Evolutionary conservation across 129 eudicot species (phyloP).

Genomic region (Helianthus annuus): DNA sequence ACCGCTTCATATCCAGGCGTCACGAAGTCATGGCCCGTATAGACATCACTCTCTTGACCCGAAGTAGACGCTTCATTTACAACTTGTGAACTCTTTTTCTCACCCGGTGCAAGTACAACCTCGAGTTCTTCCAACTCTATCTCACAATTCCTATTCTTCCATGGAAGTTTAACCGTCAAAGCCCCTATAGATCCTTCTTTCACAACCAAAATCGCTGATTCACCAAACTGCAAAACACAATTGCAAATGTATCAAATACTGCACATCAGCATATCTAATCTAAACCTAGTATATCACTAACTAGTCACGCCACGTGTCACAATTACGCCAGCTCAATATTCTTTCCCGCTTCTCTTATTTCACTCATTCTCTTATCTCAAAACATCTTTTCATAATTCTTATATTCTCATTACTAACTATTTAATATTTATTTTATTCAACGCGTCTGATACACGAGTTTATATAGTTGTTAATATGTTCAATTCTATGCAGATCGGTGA

Average conservation of each 20-base stretch:
- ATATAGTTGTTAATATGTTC: too few species aligned
- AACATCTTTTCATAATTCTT: too few species aligned
- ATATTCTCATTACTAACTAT: too few species aligned
- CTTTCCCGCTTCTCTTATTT: too few species aligned
- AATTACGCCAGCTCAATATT: too few species aligned
- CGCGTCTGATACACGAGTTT: too few species aligned
- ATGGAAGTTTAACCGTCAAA: conserved; percentile 62
- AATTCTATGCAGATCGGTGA: too few species aligned
- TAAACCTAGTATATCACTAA: too few species aligned
- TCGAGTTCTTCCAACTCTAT: conserved; percentile 91
- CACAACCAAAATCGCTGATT: conserved; percentile 52
- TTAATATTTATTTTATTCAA: too few species aligned
- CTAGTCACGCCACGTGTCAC: too few species aligned
- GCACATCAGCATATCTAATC: too few species aligned
- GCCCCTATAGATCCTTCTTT: conserved; percentile 87
- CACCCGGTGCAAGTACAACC: conserved; percentile 64
- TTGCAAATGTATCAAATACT: neutral
- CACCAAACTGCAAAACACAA: conserved; percentile 59
- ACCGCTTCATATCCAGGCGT: conserved; percentile 41
- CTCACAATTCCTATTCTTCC: conserved; percentile 74
- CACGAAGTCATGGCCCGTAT: conserved; percentile 29
- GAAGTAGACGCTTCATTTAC: conserved; percentile 41
- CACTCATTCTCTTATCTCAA: too few species aligned
- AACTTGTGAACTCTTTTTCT: conserved; percentile 14
- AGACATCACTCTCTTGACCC: conserved; percentile 29